Evolutionary conservation across 75 land plant species (phyloP), one percentile per base, ranked within the genome.

Genomic region (Pseudotsuga menziesii): DNA sequence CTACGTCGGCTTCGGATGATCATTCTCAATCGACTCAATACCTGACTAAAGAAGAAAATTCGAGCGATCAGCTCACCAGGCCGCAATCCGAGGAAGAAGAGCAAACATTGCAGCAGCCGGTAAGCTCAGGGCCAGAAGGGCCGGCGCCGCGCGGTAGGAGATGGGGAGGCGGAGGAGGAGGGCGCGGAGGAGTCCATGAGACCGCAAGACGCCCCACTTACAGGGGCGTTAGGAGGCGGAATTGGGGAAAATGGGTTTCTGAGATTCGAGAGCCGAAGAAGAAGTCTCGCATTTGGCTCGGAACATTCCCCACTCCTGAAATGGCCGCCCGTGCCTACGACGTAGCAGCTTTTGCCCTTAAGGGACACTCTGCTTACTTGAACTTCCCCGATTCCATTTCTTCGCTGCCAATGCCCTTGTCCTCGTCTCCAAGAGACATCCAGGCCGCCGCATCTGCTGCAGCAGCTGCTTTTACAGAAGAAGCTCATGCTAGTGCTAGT

Each of bases 191-290:
- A 13, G 75, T 20, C 4, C 56, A 23, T 0, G 78, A 77, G 77
- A 77, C 54, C 1, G 54, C 77, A 5, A 75, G 39, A 23, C 78
- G 75, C 48, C 78, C 78, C 4, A 4, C 75, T 22, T 77, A 77
- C 26, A 13, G 78, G 5, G 78, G 78, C 3, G 74, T 77, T 17
- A 16, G 78, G 78, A 8, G 78, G 25, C 17, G 78, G 77, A 77
- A 75, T 29, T 75, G 78, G 78, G 78, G 78, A 7, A 77, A 77
- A 72, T 77, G 78, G 78, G 78, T 77, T 15, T 77, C 79, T 4
- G 78, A 77, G 25, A 77, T 77, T 35, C 78, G 78, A 0, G 78
- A 77, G 78, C 78, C 78, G 8, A 77, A 72, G n/a, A 77, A 77
- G 23, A 77, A 77, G 54, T 73, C 78, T 4, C 77, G 78, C 4